Percentiles rank a stretch among this genome's conserved stretches.
phyloP scores from a whole-genome alignment of 352 stramenopile species.

The Pythium oligandrum region DNA sequence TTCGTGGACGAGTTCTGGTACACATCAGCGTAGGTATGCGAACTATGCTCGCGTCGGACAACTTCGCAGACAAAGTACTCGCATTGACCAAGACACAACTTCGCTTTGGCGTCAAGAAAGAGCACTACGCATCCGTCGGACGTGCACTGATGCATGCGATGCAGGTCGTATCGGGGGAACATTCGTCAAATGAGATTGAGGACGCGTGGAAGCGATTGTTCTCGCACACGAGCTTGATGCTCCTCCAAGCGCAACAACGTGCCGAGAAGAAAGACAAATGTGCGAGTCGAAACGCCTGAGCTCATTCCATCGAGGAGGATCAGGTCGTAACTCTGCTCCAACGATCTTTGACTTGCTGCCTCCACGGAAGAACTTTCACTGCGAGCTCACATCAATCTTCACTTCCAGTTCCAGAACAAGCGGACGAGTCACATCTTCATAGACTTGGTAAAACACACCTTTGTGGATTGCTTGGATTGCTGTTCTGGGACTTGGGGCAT shows the following conservation, averaged over 20 bases:
- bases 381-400: no score
- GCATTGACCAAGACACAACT: conserved; percentile 42
- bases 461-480: no score
- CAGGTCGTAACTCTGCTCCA: no score
- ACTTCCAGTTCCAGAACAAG: no score
- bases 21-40: conserved; percentile 53
- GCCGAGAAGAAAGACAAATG: no score
- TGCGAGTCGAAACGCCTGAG: no score
- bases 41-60: conserved; percentile 30
- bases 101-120: conserved; percentile 40
- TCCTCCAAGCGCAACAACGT: conserved; percentile 33
- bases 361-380: no score
- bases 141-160: conserved; percentile 34
- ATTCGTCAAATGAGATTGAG: conserved; percentile 33
- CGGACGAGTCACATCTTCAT: no score
- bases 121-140: conserved; percentile 38
- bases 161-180: conserved; percentile 27
- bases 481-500: no score
- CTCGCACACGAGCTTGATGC: conserved; percentile 36
- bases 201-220: conserved; percentile 40
- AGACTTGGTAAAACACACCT: no score
- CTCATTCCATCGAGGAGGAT: no score
- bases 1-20: conserved; percentile 37
- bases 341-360: no score
- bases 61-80: conserved; percentile 30